A percentile compares a stretch with the other conserved stretches of the same genome.
Conservation (phyloP, 148 eudicot species). For the Dianthus caryophyllus region DNA sequence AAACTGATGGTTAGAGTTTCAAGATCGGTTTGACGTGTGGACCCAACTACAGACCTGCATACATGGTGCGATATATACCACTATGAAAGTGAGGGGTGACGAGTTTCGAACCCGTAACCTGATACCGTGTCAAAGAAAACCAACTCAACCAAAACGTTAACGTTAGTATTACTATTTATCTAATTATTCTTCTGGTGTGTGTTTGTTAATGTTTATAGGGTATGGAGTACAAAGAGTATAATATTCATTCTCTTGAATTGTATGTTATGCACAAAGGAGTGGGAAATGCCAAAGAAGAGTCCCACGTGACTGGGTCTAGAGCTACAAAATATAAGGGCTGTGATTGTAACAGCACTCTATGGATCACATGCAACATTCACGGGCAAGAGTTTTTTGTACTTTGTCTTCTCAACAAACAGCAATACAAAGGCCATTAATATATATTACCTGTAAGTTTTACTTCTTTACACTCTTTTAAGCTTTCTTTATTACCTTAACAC, state of each 20-base stretch:
- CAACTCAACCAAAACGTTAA: too few relatives aligned
- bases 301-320: conserved; percentile 34
- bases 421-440: conserved; percentile 10
- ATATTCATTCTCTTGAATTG: neutral
- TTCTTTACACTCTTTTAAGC: conserved; percentile 18
- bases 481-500: conserved; percentile 12
- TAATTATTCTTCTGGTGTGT: conserved; percentile 15
- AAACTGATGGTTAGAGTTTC: too few relatives aligned
- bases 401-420: conserved; percentile 28
- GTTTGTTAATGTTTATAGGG: conserved; percentile 3
- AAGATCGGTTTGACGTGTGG: too few relatives aligned
- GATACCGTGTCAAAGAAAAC: too few relatives aligned
- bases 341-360: conserved; percentile 35
- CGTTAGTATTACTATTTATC: neutral
- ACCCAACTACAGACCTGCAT: too few relatives aligned
- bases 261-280: conserved; percentile 10
- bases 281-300: conserved; percentile 22
- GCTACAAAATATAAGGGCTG: conserved; percentile 25
- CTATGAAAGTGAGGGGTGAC: too few relatives aligned
- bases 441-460: conserved; percentile 24
- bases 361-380: conserved; percentile 38
- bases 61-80: too few relatives aligned
- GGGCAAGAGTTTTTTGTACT: conserved; percentile 25
- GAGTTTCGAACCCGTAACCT: too few relatives aligned
- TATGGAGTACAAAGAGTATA: neutral